Evolutionary conservation across 495 filamentous ascomycete genomes (phyloP).

Genomic region (Penicillium malachiteum): DNA sequence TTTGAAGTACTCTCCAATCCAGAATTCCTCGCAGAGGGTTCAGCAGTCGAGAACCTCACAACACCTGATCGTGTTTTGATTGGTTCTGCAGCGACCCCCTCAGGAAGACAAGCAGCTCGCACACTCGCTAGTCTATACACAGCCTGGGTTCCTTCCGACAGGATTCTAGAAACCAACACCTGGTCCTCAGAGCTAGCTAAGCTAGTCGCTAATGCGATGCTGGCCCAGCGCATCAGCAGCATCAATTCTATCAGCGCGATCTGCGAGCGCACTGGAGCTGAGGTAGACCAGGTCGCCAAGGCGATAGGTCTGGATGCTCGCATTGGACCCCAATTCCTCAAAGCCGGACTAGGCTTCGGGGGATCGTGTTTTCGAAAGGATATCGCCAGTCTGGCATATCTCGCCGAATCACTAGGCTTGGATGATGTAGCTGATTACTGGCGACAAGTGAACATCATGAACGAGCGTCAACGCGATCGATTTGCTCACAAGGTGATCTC

Average conservation of each 20-base stretch:
- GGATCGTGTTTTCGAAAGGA: conserved; percentile 85
- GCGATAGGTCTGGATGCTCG: conserved; percentile 70
- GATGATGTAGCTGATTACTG: conserved; percentile 77
- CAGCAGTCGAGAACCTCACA: conserved; percentile 68
- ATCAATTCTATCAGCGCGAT: conserved; percentile 81
- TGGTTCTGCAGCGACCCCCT: conserved; percentile 58
- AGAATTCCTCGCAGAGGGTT: conserved; percentile 80
- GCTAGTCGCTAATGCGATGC: conserved; percentile 76
- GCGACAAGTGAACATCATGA: conserved; percentile 69
- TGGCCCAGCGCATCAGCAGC: conserved; percentile 81
- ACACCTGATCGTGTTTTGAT: conserved; percentile 77
- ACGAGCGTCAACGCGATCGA: conserved; percentile 71
- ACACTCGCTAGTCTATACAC: conserved; percentile 64
- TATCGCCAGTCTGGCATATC: conserved; percentile 70
- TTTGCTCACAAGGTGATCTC: conserved; percentile 63
- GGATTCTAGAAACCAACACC: conserved; percentile 70
- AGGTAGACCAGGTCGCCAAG: conserved; percentile 68
- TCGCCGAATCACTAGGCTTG: conserved; percentile 67
- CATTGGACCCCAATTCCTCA: conserved; percentile 73
- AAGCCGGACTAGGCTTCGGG: conserved; percentile 76
- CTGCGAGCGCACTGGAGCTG: conserved; percentile 75
- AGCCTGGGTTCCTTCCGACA: conserved; percentile 64
- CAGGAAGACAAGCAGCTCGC: conserved; percentile 61
- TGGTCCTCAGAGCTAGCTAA: conserved; percentile 83
- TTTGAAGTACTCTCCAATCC: conserved; percentile 85